phyloP scores from a whole-genome alignment of 345 rosid species.

The Microthlaspi erraticum region DNA sequence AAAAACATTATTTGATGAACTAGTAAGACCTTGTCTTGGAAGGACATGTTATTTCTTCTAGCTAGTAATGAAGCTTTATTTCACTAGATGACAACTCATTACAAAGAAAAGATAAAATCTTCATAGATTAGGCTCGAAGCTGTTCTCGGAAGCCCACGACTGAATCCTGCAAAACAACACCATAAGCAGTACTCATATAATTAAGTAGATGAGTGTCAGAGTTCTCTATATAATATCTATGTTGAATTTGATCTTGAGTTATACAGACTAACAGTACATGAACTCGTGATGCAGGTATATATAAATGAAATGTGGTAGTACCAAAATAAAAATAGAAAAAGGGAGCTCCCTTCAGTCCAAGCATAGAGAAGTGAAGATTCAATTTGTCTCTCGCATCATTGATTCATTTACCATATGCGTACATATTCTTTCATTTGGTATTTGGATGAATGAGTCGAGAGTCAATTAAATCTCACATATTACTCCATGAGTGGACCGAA shows the following conservation, averaged over 20 bases:
- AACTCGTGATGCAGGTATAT: not conserved
- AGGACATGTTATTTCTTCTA: constrained; percentile 6
- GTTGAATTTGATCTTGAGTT: constrained; percentile 13
- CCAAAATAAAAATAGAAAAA: not conserved
- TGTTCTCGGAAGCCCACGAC: constrained; percentile 19
- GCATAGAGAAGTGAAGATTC: constrained; percentile 48
- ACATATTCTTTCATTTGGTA: constrained; percentile 35
- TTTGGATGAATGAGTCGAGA: constrained; percentile 50
- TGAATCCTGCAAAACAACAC: constrained; percentile 29
- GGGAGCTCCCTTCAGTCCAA: constrained; percentile 58
- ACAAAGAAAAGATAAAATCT: constrained; percentile 2
- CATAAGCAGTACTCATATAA: constrained; percentile 24
- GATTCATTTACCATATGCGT: constrained; percentile 42
- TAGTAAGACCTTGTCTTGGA: constrained; percentile 16
- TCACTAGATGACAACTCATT: constrained; percentile 24
- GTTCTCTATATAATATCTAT: not conserved
- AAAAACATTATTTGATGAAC: constrained; percentile 4
- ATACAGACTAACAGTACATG: not conserved
- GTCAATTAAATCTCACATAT: constrained; percentile 47
- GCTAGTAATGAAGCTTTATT: constrained; percentile 6
- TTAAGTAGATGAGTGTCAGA: constrained; percentile 2
- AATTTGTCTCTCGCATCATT: constrained; percentile 48
- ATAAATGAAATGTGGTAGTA: constrained; percentile 4
- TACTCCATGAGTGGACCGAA: constrained; percentile 51
- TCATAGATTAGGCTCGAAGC: constrained; percentile 8